Evolutionary conservation across 495 filamentous ascomycete genomes (phyloP).

Genomic region (Neurospora intermedia): DNA sequence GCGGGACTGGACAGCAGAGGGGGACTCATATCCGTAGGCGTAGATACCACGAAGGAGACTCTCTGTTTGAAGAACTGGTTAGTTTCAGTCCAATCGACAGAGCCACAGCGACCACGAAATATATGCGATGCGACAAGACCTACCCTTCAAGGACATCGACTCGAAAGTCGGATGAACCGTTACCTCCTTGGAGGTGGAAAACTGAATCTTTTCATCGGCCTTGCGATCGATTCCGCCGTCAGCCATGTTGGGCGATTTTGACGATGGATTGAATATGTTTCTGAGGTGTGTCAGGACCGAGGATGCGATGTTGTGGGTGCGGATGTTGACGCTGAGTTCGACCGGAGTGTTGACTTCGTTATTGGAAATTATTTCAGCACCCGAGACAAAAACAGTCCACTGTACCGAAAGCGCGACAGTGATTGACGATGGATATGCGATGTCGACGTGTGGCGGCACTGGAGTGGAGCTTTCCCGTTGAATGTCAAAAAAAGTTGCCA

Average conservation of each 20-base stretch:
- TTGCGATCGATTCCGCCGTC: constrained; percentile 80
- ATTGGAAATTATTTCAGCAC: neutral
- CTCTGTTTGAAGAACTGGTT: constrained; percentile 34
- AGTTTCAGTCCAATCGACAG: neutral
- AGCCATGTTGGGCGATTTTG: constrained; percentile 49
- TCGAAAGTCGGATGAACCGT: constrained; percentile 59
- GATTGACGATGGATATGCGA: neutral
- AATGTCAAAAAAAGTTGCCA: neutral
- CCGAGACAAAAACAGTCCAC: neutral
- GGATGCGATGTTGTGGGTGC: constrained; percentile 1
- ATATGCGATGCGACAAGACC: neutral
- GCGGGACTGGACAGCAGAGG: constrained; percentile 91
- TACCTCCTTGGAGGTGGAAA: constrained; percentile 95
- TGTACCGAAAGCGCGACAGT: neutral
- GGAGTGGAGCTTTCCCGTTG: neutral
- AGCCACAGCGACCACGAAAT: neutral
- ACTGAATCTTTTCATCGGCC: constrained; percentile 93
- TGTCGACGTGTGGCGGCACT: constrained; percentile 1
- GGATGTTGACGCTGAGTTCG: neutral
- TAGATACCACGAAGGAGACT: constrained; percentile 96
- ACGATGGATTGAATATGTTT: constrained; percentile 18
- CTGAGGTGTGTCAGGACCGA: neutral
- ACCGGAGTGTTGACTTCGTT: neutral
- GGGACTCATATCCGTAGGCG: constrained; percentile 95
- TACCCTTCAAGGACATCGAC: constrained; percentile 58